Evolutionary conservation across 331 rosid genomes (phyloP).

Genomic region (Quercus phellos): DNA sequence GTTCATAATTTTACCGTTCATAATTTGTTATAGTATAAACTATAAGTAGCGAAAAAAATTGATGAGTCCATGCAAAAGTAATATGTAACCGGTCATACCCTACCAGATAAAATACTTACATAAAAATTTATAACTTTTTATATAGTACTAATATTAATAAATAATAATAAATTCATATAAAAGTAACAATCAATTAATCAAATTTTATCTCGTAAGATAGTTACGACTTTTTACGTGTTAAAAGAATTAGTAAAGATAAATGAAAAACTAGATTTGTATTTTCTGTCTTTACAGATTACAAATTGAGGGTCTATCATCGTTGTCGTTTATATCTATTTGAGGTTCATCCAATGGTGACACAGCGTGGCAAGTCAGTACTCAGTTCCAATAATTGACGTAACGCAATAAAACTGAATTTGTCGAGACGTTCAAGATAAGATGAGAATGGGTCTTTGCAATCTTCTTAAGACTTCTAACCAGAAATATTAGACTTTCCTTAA

Average conservation of each 20-base stretch:
- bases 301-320: no score
- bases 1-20: fast-evolving
- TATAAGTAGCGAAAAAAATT: no score
- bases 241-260: no score
- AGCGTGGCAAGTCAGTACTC: not conserved
- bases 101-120: fast-evolving
- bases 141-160: no score
- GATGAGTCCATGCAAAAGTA: fast-evolving
- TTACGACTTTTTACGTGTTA: no score
- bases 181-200: fast-evolving
- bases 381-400: constrained; percentile 3
- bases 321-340: not conserved
- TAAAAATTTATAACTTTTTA: fast-evolving
- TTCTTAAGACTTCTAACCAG: no score
- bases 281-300: no score
- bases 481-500: not conserved
- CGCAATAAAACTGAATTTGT: not conserved
- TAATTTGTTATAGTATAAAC: fast-evolving
- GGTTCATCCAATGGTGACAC: not conserved
- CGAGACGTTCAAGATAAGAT: no score
- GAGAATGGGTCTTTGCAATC: no score
- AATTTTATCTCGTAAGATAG: fast-evolving
- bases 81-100: fast-evolving
- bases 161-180: no score
- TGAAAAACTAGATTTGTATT: no score